A percentile compares a stretch with the other conserved stretches of the same genome.
phyloP scores from a whole-genome alignment of 176 grass and related monocot species.

The Lolium multiflorum region DNA sequence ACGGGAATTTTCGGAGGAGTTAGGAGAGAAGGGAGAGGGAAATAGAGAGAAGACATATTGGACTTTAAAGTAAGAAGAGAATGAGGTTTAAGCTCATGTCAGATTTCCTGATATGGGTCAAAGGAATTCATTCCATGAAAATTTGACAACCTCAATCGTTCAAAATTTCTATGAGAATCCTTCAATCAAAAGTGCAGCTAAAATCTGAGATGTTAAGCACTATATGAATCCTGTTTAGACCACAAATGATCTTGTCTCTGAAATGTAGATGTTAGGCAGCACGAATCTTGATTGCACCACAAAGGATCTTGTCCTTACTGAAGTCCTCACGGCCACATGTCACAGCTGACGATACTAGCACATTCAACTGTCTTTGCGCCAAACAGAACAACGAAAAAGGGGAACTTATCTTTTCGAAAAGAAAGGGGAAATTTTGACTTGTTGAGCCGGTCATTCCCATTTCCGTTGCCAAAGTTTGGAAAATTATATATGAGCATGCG shows the following conservation, averaged over 20 bases:
- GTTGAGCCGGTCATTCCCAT: background rate
- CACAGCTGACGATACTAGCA: slow-evolving; percentile 11
- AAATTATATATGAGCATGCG: no score
- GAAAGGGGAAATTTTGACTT: background rate
- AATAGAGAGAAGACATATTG: background rate
- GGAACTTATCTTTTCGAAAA: background rate
- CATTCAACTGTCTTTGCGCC: background rate
- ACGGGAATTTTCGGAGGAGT: background rate
- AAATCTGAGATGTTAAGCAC: background rate
- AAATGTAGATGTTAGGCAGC: background rate
- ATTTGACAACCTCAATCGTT: background rate
- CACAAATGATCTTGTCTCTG: background rate
- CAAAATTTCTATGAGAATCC: background rate
- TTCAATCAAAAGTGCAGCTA: background rate
- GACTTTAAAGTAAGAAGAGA: background rate
- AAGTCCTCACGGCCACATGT: background rate
- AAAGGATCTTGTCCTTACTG: background rate
- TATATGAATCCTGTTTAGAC: background rate
- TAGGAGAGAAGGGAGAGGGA: background rate
- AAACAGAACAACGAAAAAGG: background rate
- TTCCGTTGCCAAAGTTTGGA: background rate
- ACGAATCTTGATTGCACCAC: background rate
- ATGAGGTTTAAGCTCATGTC: background rate
- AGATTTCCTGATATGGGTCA: background rate
- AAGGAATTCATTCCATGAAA: background rate